Base-by-base conservation (phyloP, 192 early-diverging fungal genomes). In the Geranomyces variabilis region DNA sequence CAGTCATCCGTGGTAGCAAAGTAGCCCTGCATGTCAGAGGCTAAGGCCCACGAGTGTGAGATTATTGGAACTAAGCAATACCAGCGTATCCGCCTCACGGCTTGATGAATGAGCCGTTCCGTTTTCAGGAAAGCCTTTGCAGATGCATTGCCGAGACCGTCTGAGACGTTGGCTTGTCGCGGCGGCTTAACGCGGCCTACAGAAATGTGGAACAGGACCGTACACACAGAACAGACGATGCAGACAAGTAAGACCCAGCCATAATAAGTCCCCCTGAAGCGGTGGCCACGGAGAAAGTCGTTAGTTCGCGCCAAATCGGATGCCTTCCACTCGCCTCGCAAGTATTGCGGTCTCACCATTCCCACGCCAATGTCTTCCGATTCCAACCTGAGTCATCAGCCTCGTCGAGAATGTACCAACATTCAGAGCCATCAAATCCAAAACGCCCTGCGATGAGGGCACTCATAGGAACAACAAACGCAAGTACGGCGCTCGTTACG, bases 381-480 rank as follows among this genome's bases (percentile, higher is more conserved):
- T 17, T 31, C 12, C 8, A 8, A 28, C 13, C 14, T 0, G 19
- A 0, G 15, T 57, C 53, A 21, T 1, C 55, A 13, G 13, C 31
- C 14, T 56, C 0, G 34, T 69, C 67, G 13, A n/a, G 0, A 17
- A 30, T 0, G 31, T 63, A 71, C 69, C 69, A 71, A 31, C 69
- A 71, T 63, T 71, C 69, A 2, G 59, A 19, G 9, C 69, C 69
- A 48, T 71, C 60, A 36, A 41, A 71, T 36, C 69, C 69, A n/a
- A 63, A 71, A 30, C 58, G 34, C 9, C 69, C 57, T 7, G 14
- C 2, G 15, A 14, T 10, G 13, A 63, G 47, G 21, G 59, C 69
- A 15, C 28, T 28, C n/a, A 63, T 26, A 15, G 69, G 69, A 13
- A 71, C 36, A 24, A 26, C 24, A 46, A 71, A 12, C 12, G 69